phyloP scores from a whole-genome alignment of 2,329 filamentous ascomycete genomes.

The Paecilomyces variotii region DNA sequence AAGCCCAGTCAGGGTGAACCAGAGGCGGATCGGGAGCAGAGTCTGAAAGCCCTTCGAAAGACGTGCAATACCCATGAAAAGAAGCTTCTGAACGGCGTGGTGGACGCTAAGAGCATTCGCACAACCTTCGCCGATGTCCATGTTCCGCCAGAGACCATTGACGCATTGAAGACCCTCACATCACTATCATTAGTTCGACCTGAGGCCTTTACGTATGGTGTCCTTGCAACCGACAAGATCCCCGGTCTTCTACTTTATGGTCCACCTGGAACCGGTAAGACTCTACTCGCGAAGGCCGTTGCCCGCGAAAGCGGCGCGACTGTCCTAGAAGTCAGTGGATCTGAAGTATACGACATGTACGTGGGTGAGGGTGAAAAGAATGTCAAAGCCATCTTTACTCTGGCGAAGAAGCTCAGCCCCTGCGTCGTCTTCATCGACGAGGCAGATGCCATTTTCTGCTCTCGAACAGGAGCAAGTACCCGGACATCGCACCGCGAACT shows the following conservation, averaged over 20 bases:
- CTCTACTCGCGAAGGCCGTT: constrained; percentile 55
- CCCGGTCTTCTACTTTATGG: constrained; percentile 83
- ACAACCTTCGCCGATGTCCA: constrained; percentile 86
- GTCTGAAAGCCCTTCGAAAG: constrained; percentile 44
- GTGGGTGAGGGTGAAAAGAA: constrained; percentile 96
- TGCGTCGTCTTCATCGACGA: constrained; percentile 97
- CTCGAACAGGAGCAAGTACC: constrained; percentile 55
- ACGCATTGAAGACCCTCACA: constrained; percentile 81
- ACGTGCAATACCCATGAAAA: constrained; percentile 71
- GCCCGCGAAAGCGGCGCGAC: constrained; percentile 59
- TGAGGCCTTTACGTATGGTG: constrained; percentile 93
- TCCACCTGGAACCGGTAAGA: constrained; percentile 64
- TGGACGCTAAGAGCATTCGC: constrained; percentile 71
- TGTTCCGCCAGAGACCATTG: constrained; percentile 71
- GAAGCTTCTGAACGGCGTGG: constrained; percentile 70
- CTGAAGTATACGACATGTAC: constrained; percentile 91
- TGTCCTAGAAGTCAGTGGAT: constrained; percentile 76
- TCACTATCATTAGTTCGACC: constrained; percentile 78
- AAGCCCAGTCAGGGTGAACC: constrained; percentile 22
- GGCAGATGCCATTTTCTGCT: constrained; percentile 83
- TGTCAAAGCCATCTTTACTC: constrained; percentile 79
- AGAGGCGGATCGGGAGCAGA: constrained; percentile 28
- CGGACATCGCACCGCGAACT: constrained; percentile 73
- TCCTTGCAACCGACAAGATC: constrained; percentile 83
- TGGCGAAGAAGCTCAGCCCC: constrained; percentile 84